Evolutionary conservation across 306 rosid genomes (phyloP).

Genomic region (Crataegus laevigata): DNA sequence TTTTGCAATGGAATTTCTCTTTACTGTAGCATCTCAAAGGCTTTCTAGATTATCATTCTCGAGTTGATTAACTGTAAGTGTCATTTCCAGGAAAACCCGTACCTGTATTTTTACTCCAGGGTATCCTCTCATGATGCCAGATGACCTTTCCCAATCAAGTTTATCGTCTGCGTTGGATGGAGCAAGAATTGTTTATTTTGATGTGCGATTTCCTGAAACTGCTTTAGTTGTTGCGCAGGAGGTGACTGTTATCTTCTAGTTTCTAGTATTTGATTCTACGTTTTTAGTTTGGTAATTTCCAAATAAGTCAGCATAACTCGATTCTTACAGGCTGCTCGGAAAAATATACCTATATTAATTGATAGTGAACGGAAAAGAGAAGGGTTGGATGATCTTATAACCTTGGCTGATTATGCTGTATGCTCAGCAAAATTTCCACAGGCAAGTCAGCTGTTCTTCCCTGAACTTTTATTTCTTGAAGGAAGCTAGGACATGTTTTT

Average conservation of each 20-base stretch:
- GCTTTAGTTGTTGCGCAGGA: slow-evolving; percentile 74
- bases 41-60: not conserved
- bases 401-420: slow-evolving; percentile 59
- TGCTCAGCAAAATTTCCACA: slow-evolving; percentile 76
- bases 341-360: slow-evolving; percentile 58
- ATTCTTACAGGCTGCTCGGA: slow-evolving; percentile 59
- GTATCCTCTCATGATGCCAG: slow-evolving; percentile 69
- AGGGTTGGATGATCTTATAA: slow-evolving; percentile 72
- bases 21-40: not conserved
- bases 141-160: slow-evolving; percentile 51
- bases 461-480: not conserved
- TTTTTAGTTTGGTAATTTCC: not conserved
- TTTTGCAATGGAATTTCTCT: not conserved
- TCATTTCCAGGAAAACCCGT: slow-evolving; percentile 66
- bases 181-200: slow-evolving; percentile 66
- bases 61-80: slow-evolving; percentile 4
- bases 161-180: slow-evolving; percentile 62
- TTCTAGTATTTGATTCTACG: slow-evolving; percentile 6
- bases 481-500: slow-evolving; percentile 15
- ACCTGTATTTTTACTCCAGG: slow-evolving; percentile 80
- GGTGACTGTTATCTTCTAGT: slow-evolving; percentile 38
- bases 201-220: slow-evolving; percentile 57
- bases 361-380: slow-evolving; percentile 77
- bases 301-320: slow-evolving; percentile 16
- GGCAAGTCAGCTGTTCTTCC: slow-evolving; percentile 45